A percentile compares a stretch with the other conserved stretches of the same genome.
These are phyloP conservation scores for Heterobasidion occidentale DNA, from an alignment of 1,284 basidiomycete species.

Conservation along the genomic window DNA sequence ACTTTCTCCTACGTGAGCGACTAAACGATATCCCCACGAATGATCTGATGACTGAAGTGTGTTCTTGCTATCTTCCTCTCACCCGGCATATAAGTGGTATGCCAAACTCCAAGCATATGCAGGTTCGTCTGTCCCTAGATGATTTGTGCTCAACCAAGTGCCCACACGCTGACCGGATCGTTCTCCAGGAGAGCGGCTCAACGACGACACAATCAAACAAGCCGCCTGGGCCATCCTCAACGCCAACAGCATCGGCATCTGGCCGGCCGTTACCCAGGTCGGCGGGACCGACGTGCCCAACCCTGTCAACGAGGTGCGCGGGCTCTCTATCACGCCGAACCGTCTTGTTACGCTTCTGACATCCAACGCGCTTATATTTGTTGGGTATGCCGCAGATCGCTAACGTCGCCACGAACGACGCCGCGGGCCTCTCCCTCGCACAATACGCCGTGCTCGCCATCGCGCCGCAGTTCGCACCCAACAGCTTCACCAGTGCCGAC, in stretches of 20 bases:
- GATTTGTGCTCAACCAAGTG: background rate
- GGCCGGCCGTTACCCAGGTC: constrained; percentile 24
- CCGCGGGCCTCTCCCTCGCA: background rate
- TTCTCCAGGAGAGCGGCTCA: constrained; percentile 19
- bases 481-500: background rate
- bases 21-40: background rate
- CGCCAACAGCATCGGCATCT: constrained; percentile 27
- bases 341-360: no score
- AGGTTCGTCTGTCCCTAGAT: constrained; percentile 12
- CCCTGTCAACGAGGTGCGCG: constrained; percentile 25
- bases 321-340: no score
- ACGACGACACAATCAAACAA: constrained; percentile 26
- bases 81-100: constrained; percentile 20
- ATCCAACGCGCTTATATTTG: background rate
- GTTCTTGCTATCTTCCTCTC: background rate
- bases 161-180: background rate
- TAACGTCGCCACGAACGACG: background rate
- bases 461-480: background rate
- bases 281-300: constrained; percentile 31
- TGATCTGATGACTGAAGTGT: background rate
- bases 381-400: background rate
- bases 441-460: background rate
- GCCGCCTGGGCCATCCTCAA: constrained; percentile 29
- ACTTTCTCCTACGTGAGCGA: background rate
- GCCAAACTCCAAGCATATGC: constrained; percentile 36